These are phyloP conservation scores for Echium plantagineum DNA, from an alignment of 257 asterid genomes.

Conservation along the genomic window DNA sequence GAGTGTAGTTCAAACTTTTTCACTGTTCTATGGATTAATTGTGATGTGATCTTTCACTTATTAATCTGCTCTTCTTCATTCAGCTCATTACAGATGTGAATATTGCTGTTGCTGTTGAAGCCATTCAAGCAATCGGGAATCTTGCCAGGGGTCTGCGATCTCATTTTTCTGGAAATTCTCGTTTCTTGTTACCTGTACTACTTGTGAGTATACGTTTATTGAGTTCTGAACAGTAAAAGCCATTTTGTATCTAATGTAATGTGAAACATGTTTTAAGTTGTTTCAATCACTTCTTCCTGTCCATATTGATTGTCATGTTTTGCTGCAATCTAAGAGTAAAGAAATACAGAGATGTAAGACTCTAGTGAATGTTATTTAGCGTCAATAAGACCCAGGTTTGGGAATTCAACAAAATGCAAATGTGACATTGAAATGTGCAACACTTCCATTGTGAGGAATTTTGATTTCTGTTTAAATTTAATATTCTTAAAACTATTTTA, in stretches of 20 bases:
- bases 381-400: too few species aligned
- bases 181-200: conserved; percentile 70
- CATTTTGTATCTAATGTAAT: neutral
- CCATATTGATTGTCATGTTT: neutral
- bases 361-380: too few species aligned
- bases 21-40: neutral
- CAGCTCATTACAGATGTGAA: conserved; percentile 97
- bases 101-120: conserved; percentile 99
- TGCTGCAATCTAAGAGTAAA: neutral
- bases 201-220: conserved; percentile 49
- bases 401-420: too few species aligned
- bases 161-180: conserved; percentile 73
- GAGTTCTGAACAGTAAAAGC: neutral
- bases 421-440: neutral
- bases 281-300: neutral
- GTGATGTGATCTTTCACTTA: neutral
- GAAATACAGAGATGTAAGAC: too few species aligned
- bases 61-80: neutral
- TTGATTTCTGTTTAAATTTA: neutral
- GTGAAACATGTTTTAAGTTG: neutral
- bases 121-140: conserved; percentile 91
- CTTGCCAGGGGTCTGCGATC: conserved; percentile 94
- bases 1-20: too few species aligned
- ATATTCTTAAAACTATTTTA: neutral
- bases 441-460: neutral